Evolutionary conservation across 208 protist genomes (phyloP).

Genomic region (Novymonas esmeraldas): DNA sequence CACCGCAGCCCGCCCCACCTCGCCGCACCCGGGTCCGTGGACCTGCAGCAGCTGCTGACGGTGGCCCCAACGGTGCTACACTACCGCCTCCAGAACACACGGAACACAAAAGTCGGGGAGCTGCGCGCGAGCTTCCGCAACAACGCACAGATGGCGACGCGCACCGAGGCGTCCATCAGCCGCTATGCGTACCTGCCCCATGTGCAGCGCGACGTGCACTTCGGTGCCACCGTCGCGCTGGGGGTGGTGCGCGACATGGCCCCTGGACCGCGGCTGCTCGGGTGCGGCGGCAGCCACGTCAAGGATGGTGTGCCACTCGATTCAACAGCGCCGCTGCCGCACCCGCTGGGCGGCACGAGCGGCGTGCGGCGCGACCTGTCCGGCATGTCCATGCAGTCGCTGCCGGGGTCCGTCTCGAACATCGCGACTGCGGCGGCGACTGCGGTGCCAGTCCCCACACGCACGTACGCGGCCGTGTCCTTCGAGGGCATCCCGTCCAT

Average conservation of each 20-base stretch:
- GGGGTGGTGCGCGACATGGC: slow-evolving; percentile 46
- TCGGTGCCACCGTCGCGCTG: slow-evolving; percentile 49
- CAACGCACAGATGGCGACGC: slow-evolving; percentile 23
- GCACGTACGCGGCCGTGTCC: slow-evolving; percentile 36
- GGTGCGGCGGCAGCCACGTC: background rate
- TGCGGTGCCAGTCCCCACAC: slow-evolving; percentile 1
- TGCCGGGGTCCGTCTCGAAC: background rate
- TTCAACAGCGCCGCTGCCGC: background rate
- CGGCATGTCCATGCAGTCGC: slow-evolving; percentile 4
- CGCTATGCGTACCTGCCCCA: slow-evolving; percentile 40
- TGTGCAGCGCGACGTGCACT: slow-evolving; percentile 48
- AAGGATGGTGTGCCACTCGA: background rate
- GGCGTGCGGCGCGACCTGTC: background rate
- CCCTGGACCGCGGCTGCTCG: slow-evolving; percentile 37
- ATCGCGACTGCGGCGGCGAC: background rate
- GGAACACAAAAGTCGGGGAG: slow-evolving; percentile 35
- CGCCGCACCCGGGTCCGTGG: background rate
- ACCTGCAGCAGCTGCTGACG: slow-evolving; percentile 40
- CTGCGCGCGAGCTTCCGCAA: slow-evolving; percentile 25
- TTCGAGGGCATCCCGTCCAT: slow-evolving; percentile 65
- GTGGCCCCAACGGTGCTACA: slow-evolving; percentile 46
- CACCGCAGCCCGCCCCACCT: background rate
- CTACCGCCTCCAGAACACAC: slow-evolving; percentile 42
- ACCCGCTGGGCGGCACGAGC: background rate
- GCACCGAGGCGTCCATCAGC: slow-evolving; percentile 34